A percentile compares a stretch with the other conserved stretches of the same genome.
Evolutionary conservation across 2,329 filamentous ascomycete genomes (phyloP).

Genomic region (Ceratocystis destructans): DNA sequence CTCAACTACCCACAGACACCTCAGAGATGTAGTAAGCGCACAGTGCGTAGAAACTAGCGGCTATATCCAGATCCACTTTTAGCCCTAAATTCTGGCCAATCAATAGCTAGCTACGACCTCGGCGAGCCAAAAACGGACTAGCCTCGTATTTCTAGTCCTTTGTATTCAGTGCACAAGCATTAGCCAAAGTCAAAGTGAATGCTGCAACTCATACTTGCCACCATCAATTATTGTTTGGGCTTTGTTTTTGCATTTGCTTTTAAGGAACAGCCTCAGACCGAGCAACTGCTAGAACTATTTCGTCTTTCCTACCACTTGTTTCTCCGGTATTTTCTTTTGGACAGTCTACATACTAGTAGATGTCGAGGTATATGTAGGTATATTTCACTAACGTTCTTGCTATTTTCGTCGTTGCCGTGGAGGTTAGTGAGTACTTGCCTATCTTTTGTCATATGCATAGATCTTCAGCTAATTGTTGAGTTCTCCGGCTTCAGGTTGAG

Average conservation of each 20-base stretch:
- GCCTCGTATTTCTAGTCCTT: slow-evolving; percentile 13
- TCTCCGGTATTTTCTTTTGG: neutral
- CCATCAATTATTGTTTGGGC: too few relatives aligned
- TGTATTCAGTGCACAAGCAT: neutral
- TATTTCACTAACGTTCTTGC: too few relatives aligned
- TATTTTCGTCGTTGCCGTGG: neutral
- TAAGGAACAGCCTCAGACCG: too few relatives aligned
- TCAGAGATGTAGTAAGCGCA: neutral
- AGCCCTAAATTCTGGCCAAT: slow-evolving; percentile 2
- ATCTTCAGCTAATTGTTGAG: neutral
- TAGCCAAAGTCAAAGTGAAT: too few relatives aligned
- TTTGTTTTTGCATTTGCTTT: too few relatives aligned
- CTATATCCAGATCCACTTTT: neutral
- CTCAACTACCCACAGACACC: neutral
- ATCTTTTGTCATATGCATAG: neutral
- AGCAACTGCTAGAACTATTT: too few relatives aligned
- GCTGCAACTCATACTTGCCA: too few relatives aligned
- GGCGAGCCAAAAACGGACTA: slow-evolving; percentile 20
- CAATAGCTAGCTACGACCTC: neutral
- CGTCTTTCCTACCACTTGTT: too few relatives aligned
- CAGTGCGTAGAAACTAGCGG: neutral
- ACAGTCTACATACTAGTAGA: neutral
- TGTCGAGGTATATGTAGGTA: too few relatives aligned
- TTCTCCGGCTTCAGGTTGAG: neutral
- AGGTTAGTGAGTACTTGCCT: neutral